A percentile compares a stretch with the other conserved stretches of the same genome.
These are phyloP conservation scores for Colletotrichum chlorophyti DNA, from an alignment of 2,329 filamentous ascomycete species.

Conservation along the genomic window DNA sequence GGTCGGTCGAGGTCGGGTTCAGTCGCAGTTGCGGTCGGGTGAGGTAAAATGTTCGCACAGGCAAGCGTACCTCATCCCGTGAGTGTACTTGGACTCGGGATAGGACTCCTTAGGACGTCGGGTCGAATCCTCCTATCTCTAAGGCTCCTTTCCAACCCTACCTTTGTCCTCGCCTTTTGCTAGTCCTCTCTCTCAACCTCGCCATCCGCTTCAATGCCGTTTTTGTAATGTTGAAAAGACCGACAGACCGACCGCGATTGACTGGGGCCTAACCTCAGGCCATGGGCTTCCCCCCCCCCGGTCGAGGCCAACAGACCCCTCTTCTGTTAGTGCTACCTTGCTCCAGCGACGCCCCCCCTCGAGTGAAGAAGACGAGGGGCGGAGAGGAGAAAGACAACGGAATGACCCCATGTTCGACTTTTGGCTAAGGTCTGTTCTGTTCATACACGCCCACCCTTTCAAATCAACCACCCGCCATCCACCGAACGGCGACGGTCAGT, in stretches of 20 bases:
- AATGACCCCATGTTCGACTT: slow-evolving; percentile 8
- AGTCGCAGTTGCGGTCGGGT: slow-evolving; percentile 25
- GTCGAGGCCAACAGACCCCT: slow-evolving; percentile 24
- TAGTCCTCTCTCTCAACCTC: not conserved
- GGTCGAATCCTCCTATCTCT: not conserved
- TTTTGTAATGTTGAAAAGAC: slow-evolving; percentile 21
- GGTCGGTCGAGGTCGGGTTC: slow-evolving; percentile 20
- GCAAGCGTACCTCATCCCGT: slow-evolving; percentile 6
- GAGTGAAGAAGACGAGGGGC: not conserved
- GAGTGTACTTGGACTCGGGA: not conserved
- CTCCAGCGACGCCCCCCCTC: slow-evolving; percentile 37
- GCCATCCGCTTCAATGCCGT: slow-evolving; percentile 2
- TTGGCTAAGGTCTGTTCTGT: slow-evolving; percentile 7
- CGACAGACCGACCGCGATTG: slow-evolving; percentile 27
- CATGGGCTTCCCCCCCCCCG: slow-evolving; percentile 22
- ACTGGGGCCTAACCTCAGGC: slow-evolving; percentile 26
- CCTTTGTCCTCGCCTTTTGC: too few species aligned
- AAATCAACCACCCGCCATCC: slow-evolving; percentile 8
- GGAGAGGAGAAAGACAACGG: slow-evolving; percentile 20
- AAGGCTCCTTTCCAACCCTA: not conserved
- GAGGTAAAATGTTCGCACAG: slow-evolving; percentile 10
- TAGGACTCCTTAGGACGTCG: not conserved
- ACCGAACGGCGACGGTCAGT: slow-evolving; percentile 29
- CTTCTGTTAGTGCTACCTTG: slow-evolving; percentile 39
- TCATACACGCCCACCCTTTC: slow-evolving; percentile 19